These are phyloP conservation scores for Citrullus colocynthis DNA, from an alignment of 306 rosid species.

Conservation along the genomic window DNA sequence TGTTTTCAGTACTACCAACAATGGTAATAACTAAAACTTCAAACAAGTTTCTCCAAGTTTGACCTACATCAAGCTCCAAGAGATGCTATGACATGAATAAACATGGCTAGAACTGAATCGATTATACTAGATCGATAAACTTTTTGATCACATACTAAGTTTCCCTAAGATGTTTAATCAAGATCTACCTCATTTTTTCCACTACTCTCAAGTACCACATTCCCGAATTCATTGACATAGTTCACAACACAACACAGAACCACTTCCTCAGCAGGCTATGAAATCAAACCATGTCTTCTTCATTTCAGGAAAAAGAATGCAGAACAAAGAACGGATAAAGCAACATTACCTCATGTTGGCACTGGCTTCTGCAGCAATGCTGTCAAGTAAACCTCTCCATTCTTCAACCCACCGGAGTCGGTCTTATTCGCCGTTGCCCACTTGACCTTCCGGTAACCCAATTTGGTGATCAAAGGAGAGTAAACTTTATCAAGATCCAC, in stretches of 20 bases:
- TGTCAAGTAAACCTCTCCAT: slow-evolving; percentile 72
- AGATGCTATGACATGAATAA: background rate
- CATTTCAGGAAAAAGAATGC: background rate
- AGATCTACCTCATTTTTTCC: background rate
- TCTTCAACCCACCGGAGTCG: slow-evolving; percentile 48
- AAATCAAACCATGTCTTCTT: background rate
- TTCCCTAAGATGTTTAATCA: background rate
- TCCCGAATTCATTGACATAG: background rate
- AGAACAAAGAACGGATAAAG: background rate
- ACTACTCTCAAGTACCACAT: background rate
- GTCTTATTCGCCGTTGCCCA: slow-evolving; percentile 74
- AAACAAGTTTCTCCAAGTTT: background rate
- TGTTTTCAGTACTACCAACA: background rate
- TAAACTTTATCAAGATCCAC: slow-evolving; percentile 66
- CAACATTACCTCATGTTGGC: slow-evolving; percentile 37
- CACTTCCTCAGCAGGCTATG: background rate
- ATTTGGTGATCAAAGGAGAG: slow-evolving; percentile 62
- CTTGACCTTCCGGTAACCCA: slow-evolving; percentile 83
- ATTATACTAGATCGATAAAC: background rate
- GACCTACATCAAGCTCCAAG: background rate
- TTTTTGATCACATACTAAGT: background rate
- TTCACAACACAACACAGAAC: background rate
- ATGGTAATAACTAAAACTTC: background rate
- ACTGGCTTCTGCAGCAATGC: slow-evolving; percentile 80
- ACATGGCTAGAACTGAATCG: background rate